Conservation (phyloP, 2,329 filamentous ascomycete species). For the Monosporascus sp. region DNA sequence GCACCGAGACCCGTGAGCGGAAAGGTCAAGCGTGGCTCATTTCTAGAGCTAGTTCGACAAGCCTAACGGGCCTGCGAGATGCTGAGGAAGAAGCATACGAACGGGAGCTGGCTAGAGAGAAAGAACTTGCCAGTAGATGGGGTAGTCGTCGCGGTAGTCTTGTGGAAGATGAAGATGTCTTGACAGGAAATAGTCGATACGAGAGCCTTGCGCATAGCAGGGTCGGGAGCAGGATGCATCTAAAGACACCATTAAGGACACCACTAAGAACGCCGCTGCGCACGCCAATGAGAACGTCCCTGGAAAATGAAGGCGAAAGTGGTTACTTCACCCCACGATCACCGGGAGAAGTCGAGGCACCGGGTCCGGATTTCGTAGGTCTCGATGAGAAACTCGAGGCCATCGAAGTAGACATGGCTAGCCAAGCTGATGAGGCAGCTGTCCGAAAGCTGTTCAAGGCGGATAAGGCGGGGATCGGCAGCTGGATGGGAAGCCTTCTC, state of each 20-base stretch:
- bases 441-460: slow-evolving; percentile 52
- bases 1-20: slow-evolving; percentile 57
- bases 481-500: slow-evolving; percentile 55
- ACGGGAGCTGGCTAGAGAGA: slow-evolving; percentile 45
- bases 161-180: slow-evolving; percentile 32
- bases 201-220: slow-evolving; percentile 44
- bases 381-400: slow-evolving; percentile 55
- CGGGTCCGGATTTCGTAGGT: slow-evolving; percentile 59
- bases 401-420: slow-evolving; percentile 41
- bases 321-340: slow-evolving; percentile 36
- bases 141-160: slow-evolving; percentile 44
- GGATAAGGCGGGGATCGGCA: slow-evolving; percentile 45
- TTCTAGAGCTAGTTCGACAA: slow-evolving; percentile 61
- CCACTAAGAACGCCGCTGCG: neutral
- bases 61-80: slow-evolving; percentile 47
- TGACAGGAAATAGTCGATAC: slow-evolving; percentile 39
- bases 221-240: slow-evolving; percentile 35
- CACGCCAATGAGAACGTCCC: neutral
- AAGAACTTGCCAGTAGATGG: slow-evolving; percentile 42
- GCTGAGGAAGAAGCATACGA: slow-evolving; percentile 50
- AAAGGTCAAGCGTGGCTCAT: slow-evolving; percentile 66
- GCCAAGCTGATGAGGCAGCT: slow-evolving; percentile 52
- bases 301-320: slow-evolving; percentile 32
- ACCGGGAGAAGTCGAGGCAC: slow-evolving; percentile 23
- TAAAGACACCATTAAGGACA: slow-evolving; percentile 35